Evolutionary conservation across 2,329 filamentous ascomycete genomes (phyloP), one percentile per base, ranked within the genome.

Genomic region (Eutypella sp.): DNA sequence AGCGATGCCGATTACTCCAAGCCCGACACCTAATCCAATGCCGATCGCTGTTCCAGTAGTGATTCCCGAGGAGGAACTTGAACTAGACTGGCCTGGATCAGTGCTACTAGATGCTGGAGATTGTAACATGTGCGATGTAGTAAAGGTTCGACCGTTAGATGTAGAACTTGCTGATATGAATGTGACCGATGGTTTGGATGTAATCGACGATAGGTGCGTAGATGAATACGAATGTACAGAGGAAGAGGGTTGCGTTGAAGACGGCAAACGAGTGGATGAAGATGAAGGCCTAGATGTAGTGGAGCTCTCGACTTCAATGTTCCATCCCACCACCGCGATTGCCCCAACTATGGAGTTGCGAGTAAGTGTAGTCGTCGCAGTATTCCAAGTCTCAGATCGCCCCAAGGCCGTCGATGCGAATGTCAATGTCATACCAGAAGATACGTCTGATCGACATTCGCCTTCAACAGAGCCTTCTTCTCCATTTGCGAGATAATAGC

Each of bases 291-390:
- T 42, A 19, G 22, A 9, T 18, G 42, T 38, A 18, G 39, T 42
- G 13, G 44, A 25, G 22, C 22, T 20, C 16, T 39, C 11, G 13
- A 37, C 18, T 22, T 38, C 11, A 34, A 51, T 52, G 41, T 57
- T 53, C 48, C 49, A 54, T 8, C 56, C 54, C 13, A 50, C 50
- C 5, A 54, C 41, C 9, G 49, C 47, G 19, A 54, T 52, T 16
- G 53, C 47, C 11, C 51, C 47, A 2, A 52, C 45, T 10, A 20
- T 36, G 4, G 49, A 55, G 11, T 29, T 47, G 16, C 9, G 2
- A 16, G 37, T 37, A 7, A 54, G 46, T 16, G 23, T 52, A 9
- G 47, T 52, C 16, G 53, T 55, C 13, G 42, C 37, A 3, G 20
- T 50, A 15, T 33, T 33, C 51, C 51, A 55, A 10, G 16, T 3